Evolutionary conservation across 2,329 filamentous ascomycete genomes (phyloP), one percentile per base, ranked within the genome.

Genomic region (Ceratocystis albifundus): DNA sequence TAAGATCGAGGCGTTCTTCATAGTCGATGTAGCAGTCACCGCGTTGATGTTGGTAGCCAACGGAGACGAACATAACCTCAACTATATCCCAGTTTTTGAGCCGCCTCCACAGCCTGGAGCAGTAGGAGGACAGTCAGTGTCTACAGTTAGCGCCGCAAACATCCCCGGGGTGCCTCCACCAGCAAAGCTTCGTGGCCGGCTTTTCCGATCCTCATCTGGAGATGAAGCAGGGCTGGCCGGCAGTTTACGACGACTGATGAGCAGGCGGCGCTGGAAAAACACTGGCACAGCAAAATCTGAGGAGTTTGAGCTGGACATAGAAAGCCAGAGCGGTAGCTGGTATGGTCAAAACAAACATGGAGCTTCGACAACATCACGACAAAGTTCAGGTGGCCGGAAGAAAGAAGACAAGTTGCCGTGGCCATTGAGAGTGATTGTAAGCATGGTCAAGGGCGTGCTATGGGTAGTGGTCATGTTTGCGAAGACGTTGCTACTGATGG

Each of bases 11-110:
- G 78, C 79, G 44, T 85, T 82, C 71, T 87, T 84, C 72, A 75
- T 87, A 50, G 77, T 84, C 15, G 84, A 87, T 71, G 83, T 86
- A 0, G 84, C 81, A 3, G 81, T 86, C 17, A 77, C 82, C 1
- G 83, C 84, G 0, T 75, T 87, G 17, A 73, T 86, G 70, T 76
- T 87, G 3, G 83, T 86, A 4, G 83, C 84, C 1, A 77, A 80
- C 63, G 72, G 76, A 6, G 84, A 87, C 71, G 82, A 82, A 71
- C 79, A 79, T 72, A 81, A 79, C 70, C 48, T 64, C 8, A 28
- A 20, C 28, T 59, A 32, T 22, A 36, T 15, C 55, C 63, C 63
- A n/a, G 62, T 46, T 3, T 64, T 62, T 41, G 83, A 82, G 70
- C 82, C 84, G 17, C 84, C 84, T 15, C 84, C 84, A 0, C 22